Conservation (phyloP, 371 early-diverging fungal genomes). For the Globomyces sp. region DNA sequence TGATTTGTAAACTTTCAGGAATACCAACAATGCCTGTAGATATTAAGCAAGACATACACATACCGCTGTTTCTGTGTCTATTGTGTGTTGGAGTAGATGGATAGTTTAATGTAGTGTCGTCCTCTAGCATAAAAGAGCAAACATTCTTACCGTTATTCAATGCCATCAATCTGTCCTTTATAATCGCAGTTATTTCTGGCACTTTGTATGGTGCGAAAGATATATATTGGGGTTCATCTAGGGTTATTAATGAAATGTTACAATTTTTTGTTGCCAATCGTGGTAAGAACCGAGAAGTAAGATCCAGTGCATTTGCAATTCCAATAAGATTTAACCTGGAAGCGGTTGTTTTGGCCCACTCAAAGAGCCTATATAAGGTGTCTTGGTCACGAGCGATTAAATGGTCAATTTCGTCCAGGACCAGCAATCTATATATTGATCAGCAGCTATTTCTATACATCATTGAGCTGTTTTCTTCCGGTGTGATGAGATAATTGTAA, state of each 20-base stretch:
- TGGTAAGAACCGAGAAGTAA: slow-evolving; percentile 86
- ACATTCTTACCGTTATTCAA: slow-evolving; percentile 8
- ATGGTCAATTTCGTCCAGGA: slow-evolving; percentile 93
- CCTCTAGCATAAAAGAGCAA: too few species aligned
- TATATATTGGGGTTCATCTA: slow-evolving; percentile 72
- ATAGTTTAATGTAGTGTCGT: too few species aligned
- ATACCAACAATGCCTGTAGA: too few species aligned
- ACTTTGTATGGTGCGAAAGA: slow-evolving; percentile 86
- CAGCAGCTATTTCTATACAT: background rate
- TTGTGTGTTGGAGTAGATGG: too few species aligned
- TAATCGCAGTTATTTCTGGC: slow-evolving; percentile 75
- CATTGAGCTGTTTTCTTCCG: too few species aligned
- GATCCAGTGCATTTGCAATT: slow-evolving; percentile 93
- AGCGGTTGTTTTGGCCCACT: slow-evolving; percentile 61
- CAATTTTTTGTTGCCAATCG: slow-evolving; percentile 80
- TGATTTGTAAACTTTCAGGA: too few species aligned
- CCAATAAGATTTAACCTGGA: slow-evolving; percentile 81
- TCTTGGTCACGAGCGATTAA: slow-evolving; percentile 76
- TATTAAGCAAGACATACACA: too few species aligned
- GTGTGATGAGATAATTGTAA: too few species aligned
- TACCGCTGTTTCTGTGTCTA: too few species aligned
- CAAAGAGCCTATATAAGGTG: slow-evolving; percentile 87
- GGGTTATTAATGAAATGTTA: slow-evolving; percentile 17
- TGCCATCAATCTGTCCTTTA: slow-evolving; percentile 69
- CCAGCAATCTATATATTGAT: slow-evolving; percentile 58